Evolutionary conservation across 2,329 filamentous ascomycete genomes (phyloP).

Genomic region (Cordyceps fumosorosea): DNA sequence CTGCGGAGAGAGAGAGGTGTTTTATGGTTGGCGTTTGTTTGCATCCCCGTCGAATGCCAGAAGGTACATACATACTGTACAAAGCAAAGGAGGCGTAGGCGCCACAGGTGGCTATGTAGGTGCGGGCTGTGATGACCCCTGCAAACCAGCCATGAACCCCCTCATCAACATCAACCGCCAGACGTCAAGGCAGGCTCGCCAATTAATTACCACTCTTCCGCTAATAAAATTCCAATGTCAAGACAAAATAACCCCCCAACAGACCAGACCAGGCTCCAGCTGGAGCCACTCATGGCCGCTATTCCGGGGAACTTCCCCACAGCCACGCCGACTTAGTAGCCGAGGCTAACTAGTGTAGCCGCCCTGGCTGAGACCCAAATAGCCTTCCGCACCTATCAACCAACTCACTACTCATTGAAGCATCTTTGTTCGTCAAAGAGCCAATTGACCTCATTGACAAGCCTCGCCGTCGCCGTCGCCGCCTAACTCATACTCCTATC

Average conservation of each 20-base stretch:
- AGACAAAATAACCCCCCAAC: background rate
- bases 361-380: background rate
- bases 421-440: background rate
- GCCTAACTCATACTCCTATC: background rate
- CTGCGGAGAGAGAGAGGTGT: no score
- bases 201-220: no score
- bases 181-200: background rate
- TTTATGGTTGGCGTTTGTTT: no score
- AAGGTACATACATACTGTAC: no score
- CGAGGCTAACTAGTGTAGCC: conserved; percentile 7
- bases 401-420: no score
- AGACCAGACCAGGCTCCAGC: background rate
- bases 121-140: no score
- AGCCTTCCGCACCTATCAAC: background rate
- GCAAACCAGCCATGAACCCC: no score
- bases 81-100: no score
- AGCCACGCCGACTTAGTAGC: background rate
- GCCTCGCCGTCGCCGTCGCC: background rate
- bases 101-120: no score
- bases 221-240: no score
- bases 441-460: background rate
- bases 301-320: background rate
- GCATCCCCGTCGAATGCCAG: no score
- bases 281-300: background rate
- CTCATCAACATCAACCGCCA: no score